Evolutionary conservation across 2,329 filamentous ascomycete genomes (phyloP).

Genomic region (Lasiodiplodia citricola): DNA sequence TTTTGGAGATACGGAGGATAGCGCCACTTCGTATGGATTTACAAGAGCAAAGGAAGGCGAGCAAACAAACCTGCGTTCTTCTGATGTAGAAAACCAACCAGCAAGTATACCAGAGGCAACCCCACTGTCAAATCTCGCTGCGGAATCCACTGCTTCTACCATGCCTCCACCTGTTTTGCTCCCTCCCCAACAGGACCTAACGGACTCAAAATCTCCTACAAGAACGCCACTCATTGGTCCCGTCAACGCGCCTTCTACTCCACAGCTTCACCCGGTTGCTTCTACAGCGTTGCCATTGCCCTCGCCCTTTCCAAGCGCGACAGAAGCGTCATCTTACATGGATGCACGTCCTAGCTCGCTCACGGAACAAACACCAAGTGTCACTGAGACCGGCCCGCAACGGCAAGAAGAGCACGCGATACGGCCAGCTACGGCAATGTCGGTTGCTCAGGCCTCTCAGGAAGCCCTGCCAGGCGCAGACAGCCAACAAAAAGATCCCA

Average conservation of each 20-base stretch:
- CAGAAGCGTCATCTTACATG: constrained; percentile 36
- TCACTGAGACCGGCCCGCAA: neutral
- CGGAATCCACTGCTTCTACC: neutral
- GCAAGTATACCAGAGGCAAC: neutral
- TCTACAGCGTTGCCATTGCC: constrained; percentile 45
- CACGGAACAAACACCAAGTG: neutral
- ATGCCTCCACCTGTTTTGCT: constrained; percentile 43
- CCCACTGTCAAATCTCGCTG: neutral
- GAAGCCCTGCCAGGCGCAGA: neutral
- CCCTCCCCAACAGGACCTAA: constrained; percentile 32
- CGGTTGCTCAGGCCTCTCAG: neutral
- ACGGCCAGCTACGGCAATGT: constrained; percentile 13
- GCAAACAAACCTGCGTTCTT: neutral
- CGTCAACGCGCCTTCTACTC: constrained; percentile 14
- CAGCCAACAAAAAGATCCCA: neutral
- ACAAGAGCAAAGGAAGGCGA: neutral
- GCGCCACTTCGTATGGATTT: neutral
- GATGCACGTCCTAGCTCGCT: constrained; percentile 30
- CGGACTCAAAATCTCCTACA: neutral
- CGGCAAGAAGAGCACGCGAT: neutral
- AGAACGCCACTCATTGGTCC: constrained; percentile 8
- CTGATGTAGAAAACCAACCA: neutral
- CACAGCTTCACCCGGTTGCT: constrained; percentile 35
- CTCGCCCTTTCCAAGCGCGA: constrained; percentile 43
- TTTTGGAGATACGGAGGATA: neutral